A percentile compares a stretch with the other conserved stretches of the same genome.
phyloP scores from a whole-genome alignment of 306 rosid genomes.

The Prunus salicina region DNA sequence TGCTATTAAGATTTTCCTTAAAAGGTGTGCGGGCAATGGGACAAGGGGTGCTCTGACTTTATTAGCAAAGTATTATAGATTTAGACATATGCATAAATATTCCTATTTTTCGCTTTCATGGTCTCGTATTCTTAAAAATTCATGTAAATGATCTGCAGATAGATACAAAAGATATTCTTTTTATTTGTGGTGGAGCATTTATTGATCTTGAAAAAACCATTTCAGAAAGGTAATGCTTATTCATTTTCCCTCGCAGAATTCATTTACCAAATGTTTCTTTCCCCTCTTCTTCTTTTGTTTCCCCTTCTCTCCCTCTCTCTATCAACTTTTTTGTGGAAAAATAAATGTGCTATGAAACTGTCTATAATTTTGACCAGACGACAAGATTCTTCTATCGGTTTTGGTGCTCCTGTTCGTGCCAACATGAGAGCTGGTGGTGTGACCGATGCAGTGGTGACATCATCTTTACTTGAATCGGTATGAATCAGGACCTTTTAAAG shows the following conservation, averaged over 20 bases:
- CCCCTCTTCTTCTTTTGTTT: background rate
- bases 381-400: conserved; percentile 95
- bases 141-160: conserved; percentile 50
- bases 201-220: conserved; percentile 94
- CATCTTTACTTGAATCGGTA: conserved; percentile 86
- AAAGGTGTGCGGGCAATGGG: no score
- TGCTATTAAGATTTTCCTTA: no score
- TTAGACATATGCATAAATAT: background rate
- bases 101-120: background rate
- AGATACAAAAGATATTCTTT: conserved; percentile 91
- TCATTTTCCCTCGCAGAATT: background rate
- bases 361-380: conserved; percentile 51
- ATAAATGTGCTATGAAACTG: conserved; percentile 22
- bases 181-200: conserved; percentile 97
- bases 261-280: conserved; percentile 2
- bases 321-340: background rate
- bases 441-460: conserved; percentile 63
- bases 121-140: background rate
- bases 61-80: no score
- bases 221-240: conserved; percentile 75
- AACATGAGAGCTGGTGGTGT: conserved; percentile 75
- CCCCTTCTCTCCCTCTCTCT: background rate
- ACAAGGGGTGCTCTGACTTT: no score
- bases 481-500: conserved; percentile 28
- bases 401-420: conserved; percentile 96